Conservation (phyloP, 2,329 filamentous ascomycete species). For the Daldinia sp. region DNA sequence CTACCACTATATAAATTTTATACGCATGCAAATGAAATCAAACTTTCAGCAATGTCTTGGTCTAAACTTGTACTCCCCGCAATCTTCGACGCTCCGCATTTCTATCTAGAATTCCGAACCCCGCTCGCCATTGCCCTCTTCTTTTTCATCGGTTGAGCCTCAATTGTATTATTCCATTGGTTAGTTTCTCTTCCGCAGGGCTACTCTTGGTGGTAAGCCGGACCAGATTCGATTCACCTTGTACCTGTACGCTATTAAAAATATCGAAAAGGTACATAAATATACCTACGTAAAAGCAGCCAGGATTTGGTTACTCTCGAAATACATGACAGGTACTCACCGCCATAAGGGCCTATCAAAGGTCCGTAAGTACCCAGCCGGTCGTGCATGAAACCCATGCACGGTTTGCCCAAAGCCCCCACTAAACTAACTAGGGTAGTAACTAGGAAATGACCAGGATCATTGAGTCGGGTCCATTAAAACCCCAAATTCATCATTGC, state of each 20-base stretch:
- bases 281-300: conserved; percentile 20
- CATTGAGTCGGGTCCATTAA: conserved; percentile 23
- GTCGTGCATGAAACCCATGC: conserved; percentile 22
- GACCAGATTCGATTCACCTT: conserved; percentile 7
- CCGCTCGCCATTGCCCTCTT: conserved; percentile 10
- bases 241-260: background rate
- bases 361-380: conserved; percentile 10
- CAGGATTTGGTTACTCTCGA: background rate
- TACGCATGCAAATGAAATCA: conserved; percentile 29
- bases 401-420: conserved; percentile 16
- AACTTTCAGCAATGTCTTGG: background rate
- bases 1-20: conserved; percentile 6
- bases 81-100: conserved; percentile 28
- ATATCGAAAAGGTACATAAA: background rate
- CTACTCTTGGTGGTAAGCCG: conserved; percentile 19
- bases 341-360: conserved; percentile 26
- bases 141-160: conserved; percentile 31
- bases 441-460: conserved; percentile 6
- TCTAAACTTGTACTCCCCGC: conserved; percentile 18
- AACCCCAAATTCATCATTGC: conserved; percentile 36
- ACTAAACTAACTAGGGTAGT: conserved; percentile 1
- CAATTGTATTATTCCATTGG: conserved; percentile 31
- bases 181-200: conserved; percentile 11
- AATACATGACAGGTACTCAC: conserved; percentile 26
- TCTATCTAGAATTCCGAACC: conserved; percentile 3